Conservation (phyloP, 1,284 basidiomycete genomes). For the Bjerkandera adusta region DNA sequence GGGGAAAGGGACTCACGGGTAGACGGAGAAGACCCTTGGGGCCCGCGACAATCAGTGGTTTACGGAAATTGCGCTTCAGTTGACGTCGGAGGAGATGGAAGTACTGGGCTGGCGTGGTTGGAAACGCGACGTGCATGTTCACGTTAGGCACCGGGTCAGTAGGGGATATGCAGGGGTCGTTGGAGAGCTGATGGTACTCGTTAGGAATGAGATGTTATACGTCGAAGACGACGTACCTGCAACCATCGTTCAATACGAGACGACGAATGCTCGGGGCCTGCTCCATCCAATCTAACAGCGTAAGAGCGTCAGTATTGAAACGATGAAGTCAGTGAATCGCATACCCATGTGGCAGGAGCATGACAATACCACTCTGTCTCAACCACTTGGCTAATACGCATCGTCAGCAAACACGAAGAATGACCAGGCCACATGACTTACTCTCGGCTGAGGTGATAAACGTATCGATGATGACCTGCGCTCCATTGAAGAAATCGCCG, state of each 20-base stretch:
- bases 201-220: not conserved
- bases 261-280: constrained; percentile 89
- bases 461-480: constrained; percentile 86
- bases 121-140: constrained; percentile 84
- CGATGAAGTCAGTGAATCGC: constrained; percentile 6
- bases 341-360: constrained; percentile 77
- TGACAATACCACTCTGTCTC: constrained; percentile 85
- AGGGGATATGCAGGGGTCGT: constrained; percentile 52
- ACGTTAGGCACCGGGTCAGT: constrained; percentile 42
- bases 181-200: constrained; percentile 51
- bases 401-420: constrained; percentile 6
- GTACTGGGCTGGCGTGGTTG: constrained; percentile 86
- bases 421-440: constrained; percentile 38
- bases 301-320: constrained; percentile 1
- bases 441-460: constrained; percentile 84
- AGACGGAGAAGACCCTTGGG: constrained; percentile 83
- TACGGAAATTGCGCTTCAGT: constrained; percentile 80
- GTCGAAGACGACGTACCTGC: constrained; percentile 46
- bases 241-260: constrained; percentile 84
- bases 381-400: constrained; percentile 80
- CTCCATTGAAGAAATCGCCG: constrained; percentile 92
- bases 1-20: constrained; percentile 48
- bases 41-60: constrained; percentile 79
- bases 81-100: constrained; percentile 88
- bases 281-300: constrained; percentile 66